Evolutionary conservation across 164 flowering plant genomes (phyloP).

Genomic region (Malania oleifera): DNA sequence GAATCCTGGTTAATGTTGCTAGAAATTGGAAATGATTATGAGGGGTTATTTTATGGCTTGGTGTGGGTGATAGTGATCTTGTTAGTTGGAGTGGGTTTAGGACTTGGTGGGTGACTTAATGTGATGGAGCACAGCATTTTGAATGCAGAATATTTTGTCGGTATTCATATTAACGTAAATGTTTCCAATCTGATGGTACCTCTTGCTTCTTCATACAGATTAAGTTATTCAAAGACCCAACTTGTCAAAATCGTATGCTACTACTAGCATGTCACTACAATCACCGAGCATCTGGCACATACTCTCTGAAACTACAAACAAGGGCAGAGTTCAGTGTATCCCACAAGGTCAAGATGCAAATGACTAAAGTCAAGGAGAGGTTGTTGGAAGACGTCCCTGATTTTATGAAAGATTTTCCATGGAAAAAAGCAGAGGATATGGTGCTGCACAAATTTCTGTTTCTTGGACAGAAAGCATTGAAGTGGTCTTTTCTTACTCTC

Average conservation of each 20-base stretch:
- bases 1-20: too few species aligned
- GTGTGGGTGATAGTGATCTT: too few species aligned
- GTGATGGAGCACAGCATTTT: neutral
- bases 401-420: conserved; percentile 49
- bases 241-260: neutral
- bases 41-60: too few species aligned
- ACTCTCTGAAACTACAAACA: conserved; percentile 13
- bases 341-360: conserved; percentile 16
- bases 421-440: conserved; percentile 46
- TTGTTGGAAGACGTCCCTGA: conserved; percentile 33
- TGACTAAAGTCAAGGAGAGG: conserved; percentile 22
- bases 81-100: too few species aligned
- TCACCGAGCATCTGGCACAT: conserved; percentile 1
- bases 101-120: too few species aligned
- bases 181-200: neutral
- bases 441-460: conserved; percentile 23
- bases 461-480: conserved; percentile 37
- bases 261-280: neutral
- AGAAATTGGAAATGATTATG: too few species aligned
- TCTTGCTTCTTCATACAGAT: conserved; percentile 8
- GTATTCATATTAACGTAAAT: neutral
- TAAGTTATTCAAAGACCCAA: conserved; percentile 7
- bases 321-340: conserved; percentile 28
- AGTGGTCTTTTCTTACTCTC: conserved; percentile 38
- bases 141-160: neutral